Evolutionary conservation across 371 early-diverging fungal genomes (phyloP).

Genomic region (Zychaea mexicana): DNA sequence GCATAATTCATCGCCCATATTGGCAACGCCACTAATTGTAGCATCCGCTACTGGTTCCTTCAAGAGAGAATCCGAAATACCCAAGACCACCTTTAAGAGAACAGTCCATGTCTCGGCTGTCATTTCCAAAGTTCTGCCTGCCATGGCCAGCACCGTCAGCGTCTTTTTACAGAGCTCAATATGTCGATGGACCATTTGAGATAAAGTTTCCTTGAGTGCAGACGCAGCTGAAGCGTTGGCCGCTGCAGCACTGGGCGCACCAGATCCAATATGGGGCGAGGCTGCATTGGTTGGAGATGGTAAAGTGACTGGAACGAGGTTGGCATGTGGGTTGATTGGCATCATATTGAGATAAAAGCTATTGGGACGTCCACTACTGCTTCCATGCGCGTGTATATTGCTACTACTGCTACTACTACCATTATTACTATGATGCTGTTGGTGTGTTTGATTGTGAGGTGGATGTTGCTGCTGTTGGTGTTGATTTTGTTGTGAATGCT

Average conservation of each 20-base stretch:
- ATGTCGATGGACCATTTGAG: conserved; percentile 55
- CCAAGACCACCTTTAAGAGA: conserved; percentile 73
- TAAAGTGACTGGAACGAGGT: conserved; percentile 19
- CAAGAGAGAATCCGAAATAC: conserved; percentile 70
- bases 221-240: conserved; percentile 2
- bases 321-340: conserved; percentile 26
- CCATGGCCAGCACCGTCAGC: conserved; percentile 63
- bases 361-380: conserved; percentile 9
- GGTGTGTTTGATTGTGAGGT: background rate
- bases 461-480: conserved; percentile 15
- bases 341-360: conserved; percentile 28
- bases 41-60: conserved; percentile 48
- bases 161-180: conserved; percentile 78
- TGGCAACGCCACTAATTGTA: conserved; percentile 36
- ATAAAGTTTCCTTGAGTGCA: conserved; percentile 30
- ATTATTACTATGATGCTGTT: background rate
- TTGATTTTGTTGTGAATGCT: background rate
- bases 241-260: conserved; percentile 1
- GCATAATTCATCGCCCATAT: conserved; percentile 79
- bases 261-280: conserved; percentile 1
- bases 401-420: background rate
- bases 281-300: conserved; percentile 12
- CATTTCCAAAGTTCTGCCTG: conserved; percentile 66
- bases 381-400: no score
- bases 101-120: conserved; percentile 77